Evolutionary conservation across 768 basidiomycete genomes (phyloP).

Genomic region (Kwoniella botswanensis): DNA sequence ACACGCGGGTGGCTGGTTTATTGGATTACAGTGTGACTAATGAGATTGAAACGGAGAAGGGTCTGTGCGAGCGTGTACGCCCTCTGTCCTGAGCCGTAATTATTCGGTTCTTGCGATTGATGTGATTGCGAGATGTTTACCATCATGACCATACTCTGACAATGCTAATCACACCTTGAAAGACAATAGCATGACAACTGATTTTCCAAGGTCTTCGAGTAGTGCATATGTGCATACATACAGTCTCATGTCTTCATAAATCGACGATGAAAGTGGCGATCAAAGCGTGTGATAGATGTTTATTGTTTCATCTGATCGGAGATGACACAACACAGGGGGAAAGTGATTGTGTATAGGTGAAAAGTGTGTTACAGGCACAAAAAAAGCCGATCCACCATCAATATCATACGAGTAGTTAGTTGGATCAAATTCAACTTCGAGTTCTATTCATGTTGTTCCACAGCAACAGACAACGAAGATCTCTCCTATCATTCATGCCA

Average conservation of each 20-base stretch:
- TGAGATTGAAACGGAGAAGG: too few species aligned
- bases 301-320: conserved; percentile 14
- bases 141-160: too few species aligned
- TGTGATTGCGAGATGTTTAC: too few species aligned
- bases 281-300: conserved; percentile 3
- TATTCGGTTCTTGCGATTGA: too few species aligned
- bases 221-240: background rate
- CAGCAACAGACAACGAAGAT: background rate
- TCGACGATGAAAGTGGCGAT: conserved; percentile 2
- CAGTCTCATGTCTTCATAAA: background rate
- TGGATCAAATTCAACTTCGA: background rate
- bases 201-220: background rate
- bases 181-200: background rate
- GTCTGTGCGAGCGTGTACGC: too few species aligned
- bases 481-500: background rate
- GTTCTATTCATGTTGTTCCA: background rate
- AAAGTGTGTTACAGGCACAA: background rate
- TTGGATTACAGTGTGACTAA: too few species aligned
- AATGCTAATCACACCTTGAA: too few species aligned
- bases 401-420: too few species aligned
- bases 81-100: too few species aligned
- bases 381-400: background rate
- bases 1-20: too few species aligned
- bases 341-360: background rate
- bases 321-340: background rate